A percentile compares a stretch with the other conserved stretches of the same genome.
phyloP scores from a whole-genome alignment of 1,139 yeast species.

The Sugiyamaella novakii region DNA sequence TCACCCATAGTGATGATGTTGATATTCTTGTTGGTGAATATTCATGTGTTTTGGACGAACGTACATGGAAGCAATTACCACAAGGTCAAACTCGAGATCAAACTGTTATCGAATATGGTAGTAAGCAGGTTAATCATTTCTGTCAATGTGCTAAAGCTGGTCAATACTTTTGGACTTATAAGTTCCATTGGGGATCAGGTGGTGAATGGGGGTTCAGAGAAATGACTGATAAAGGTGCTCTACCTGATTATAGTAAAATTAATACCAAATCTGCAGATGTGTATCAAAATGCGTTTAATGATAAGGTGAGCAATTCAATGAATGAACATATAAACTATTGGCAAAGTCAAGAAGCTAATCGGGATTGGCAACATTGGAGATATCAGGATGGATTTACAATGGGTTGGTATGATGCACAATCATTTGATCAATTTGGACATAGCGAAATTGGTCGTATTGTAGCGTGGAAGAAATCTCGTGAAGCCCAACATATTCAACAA shows the following conservation, averaged over 20 bases:
- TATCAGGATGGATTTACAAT: slow-evolving; percentile 72
- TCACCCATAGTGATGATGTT: slow-evolving; percentile 47
- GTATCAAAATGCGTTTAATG: slow-evolving; percentile 44
- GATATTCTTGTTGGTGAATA: slow-evolving; percentile 88
- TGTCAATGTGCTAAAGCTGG: slow-evolving; percentile 63
- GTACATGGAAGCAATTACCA: slow-evolving; percentile 62
- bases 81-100: slow-evolving; percentile 48
- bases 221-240: slow-evolving; percentile 68
- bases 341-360: slow-evolving; percentile 59
- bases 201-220: slow-evolving; percentile 95
- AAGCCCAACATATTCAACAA: slow-evolving; percentile 57
- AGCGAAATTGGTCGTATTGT: slow-evolving; percentile 71
- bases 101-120: slow-evolving; percentile 49
- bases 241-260: slow-evolving; percentile 44
- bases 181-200: slow-evolving; percentile 84
- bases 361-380: slow-evolving; percentile 76
- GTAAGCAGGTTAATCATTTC: slow-evolving; percentile 50
- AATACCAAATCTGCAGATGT: slow-evolving; percentile 33
- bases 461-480: slow-evolving; percentile 64
- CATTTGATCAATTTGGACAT: slow-evolving; percentile 68
- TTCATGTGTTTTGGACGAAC: slow-evolving; percentile 80
- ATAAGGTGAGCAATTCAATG: slow-evolving; percentile 46
- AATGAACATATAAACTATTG: slow-evolving; percentile 65
- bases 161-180: slow-evolving; percentile 86
- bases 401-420: slow-evolving; percentile 72